Conservation (phyloP, 257 asterid species). For the Rhazya stricta region DNA sequence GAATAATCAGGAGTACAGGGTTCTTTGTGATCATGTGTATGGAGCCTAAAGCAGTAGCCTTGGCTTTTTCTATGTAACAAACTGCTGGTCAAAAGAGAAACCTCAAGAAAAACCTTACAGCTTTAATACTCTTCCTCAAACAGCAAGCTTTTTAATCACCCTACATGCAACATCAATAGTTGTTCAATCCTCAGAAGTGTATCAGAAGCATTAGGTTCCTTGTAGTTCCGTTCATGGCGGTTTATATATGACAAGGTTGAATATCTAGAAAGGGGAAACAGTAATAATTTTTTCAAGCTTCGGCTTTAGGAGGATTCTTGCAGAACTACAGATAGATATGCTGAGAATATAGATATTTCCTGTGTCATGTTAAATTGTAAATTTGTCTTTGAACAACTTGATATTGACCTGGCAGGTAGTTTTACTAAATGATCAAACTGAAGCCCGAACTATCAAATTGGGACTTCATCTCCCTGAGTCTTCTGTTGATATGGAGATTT, state of each 20-base stretch:
- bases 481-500: conserved; percentile 57
- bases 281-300: background rate
- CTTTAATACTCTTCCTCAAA: background rate
- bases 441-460: conserved; percentile 70
- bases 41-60: background rate
- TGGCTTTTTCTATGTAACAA: background rate
- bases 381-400: background rate
- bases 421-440: conserved; percentile 68
- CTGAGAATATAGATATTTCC: background rate
- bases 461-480: conserved; percentile 66
- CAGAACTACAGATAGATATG: background rate
- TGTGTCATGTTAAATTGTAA: background rate
- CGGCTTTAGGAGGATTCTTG: conserved; percentile 2
- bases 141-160: background rate
- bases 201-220: background rate
- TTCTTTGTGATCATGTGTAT: background rate
- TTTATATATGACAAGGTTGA: background rate
- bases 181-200: background rate
- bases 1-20: background rate
- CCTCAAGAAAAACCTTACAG: background rate
- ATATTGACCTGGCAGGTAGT: conserved; percentile 60
- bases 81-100: background rate
- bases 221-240: background rate
- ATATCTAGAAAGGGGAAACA: background rate
- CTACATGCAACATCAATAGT: background rate